Percentiles rank a stretch among this genome's conserved stretches.
Conservation (phyloP, 2,329 filamentous ascomycete species). For the Xylaria polymorpha region DNA sequence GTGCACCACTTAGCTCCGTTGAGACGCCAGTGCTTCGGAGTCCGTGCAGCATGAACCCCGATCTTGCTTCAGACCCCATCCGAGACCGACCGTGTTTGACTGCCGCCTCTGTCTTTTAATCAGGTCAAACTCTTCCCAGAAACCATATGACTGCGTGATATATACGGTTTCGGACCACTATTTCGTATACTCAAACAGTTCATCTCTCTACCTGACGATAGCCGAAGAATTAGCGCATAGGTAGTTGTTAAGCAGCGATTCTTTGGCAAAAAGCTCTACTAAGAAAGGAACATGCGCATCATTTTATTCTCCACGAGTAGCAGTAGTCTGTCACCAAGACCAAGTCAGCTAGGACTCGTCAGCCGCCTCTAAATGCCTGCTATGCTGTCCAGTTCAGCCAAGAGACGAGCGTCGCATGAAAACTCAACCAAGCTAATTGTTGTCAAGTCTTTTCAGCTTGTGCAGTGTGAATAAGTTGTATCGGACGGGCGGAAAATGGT, state of each 20-base stretch:
- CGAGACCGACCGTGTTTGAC: constrained; percentile 46
- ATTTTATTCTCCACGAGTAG: background rate
- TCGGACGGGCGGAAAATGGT: constrained; percentile 4
- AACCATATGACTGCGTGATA: constrained; percentile 6
- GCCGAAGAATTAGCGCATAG: background rate
- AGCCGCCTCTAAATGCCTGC: too few relatives aligned
- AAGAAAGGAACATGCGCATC: constrained; percentile 12
- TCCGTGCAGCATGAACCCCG: constrained; percentile 26
- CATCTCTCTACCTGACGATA: background rate
- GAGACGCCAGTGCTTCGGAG: constrained; percentile 21
- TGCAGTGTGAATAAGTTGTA: background rate
- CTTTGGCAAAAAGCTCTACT: background rate
- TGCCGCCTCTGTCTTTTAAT: constrained; percentile 9
- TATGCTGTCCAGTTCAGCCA: background rate
- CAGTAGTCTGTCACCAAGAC: background rate
- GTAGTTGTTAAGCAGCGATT: background rate
- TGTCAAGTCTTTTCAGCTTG: background rate
- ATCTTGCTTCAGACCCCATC: constrained; percentile 34
- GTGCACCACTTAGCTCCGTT: constrained; percentile 18
- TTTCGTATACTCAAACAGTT: background rate
- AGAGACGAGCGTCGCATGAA: background rate
- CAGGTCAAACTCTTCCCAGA: constrained; percentile 4
- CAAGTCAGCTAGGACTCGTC: constrained; percentile 2
- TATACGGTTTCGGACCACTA: background rate
- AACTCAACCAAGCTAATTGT: background rate